A percentile compares a stretch with the other conserved stretches of the same genome.
phyloP scores from a whole-genome alignment of 1,284 basidiomycete genomes.

The Pascua guehoae region DNA sequence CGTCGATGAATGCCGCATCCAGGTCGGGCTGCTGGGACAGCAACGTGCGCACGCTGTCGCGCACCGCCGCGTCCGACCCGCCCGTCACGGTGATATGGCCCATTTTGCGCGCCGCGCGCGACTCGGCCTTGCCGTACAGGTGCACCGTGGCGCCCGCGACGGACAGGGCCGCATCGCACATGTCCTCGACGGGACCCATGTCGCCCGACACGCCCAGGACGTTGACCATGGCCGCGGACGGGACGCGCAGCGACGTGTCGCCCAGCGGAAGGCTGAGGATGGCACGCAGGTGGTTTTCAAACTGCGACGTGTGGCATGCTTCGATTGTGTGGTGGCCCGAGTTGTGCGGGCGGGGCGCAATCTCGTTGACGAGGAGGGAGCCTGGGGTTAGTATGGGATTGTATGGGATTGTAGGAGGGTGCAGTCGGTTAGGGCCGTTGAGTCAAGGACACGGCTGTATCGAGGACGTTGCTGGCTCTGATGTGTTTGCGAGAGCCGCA shows the following conservation, averaged over 20 bases:
- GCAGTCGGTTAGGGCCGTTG: neutral
- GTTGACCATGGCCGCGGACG: constrained; percentile 90
- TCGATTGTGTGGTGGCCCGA: constrained; percentile 99
- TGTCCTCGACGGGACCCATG: constrained; percentile 57
- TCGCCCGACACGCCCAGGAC: constrained; percentile 73
- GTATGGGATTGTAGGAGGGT: neutral
- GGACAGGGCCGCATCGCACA: constrained; percentile 58
- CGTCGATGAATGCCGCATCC: constrained; percentile 53
- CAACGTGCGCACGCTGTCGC: constrained; percentile 65
- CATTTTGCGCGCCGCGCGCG: constrained; percentile 91
- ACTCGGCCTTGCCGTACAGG: constrained; percentile 89
- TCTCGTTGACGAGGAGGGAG: constrained; percentile 85
- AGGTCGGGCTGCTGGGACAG: constrained; percentile 62
- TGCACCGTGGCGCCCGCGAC: constrained; percentile 79
- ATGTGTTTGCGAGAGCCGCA: too few species aligned
- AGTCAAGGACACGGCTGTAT: too few species aligned
- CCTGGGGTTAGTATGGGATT: constrained; percentile 53
- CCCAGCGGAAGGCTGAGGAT: constrained; percentile 88
- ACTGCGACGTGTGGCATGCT: constrained; percentile 93
- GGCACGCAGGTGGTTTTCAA: constrained; percentile 96
- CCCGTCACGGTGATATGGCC: constrained; percentile 93
- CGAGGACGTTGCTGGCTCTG: too few species aligned
- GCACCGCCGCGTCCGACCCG: constrained; percentile 71
- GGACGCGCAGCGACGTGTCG: constrained; percentile 81
- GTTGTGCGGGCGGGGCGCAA: constrained; percentile 98